Base-by-base conservation (phyloP, 305 asterid genomes). In the Plantago coronopus region DNA sequence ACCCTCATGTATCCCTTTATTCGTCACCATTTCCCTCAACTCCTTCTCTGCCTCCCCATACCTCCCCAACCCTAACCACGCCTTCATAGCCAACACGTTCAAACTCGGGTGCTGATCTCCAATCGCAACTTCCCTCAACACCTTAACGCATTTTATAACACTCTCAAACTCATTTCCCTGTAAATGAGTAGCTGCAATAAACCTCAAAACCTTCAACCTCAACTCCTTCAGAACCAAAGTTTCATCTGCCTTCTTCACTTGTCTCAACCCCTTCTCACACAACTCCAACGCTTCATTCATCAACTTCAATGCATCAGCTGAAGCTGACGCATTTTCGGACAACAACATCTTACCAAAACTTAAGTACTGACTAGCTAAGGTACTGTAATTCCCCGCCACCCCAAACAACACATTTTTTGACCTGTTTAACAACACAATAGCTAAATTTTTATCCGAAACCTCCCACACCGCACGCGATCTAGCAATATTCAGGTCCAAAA, bases 61-160 rank as follows among this genome's bases (percentile, higher is more conserved):
- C 79, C 86, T 86, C 53, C 83, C 87, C 75, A 91, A 62, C 54
- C 98, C 98, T 67, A 91, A 70, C 97, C 97, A 91, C 27, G 97
- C 98, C 78, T 91, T 91, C 98, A 91, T 88, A 6, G 95, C 95
- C 83, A 91, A 72, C 54, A 91, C 97, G 45, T 87, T 85, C 84
- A 91, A 72, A 70, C 96, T 91, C 17, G 97, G 97, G 64, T 91
- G 98, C 66, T 74, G 69, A 59, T 84, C 97, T 57, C 84, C 85
- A 51, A 31, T 67, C 43, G 81, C 89, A 31, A 89, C 81, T 48
- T 89, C 95, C 69, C 94, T 89, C 79, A 86, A 72, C 55, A 91
- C 85, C 79, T 83, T 91, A 49, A 88, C 95, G 53, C 98, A 91
- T 76, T 87, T 91, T 83, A 91, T 65, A 57, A 89, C 98, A 21